Base-by-base conservation (phyloP, 495 filamentous ascomycete species). In the Hyphodiscus hymeniophilus region DNA sequence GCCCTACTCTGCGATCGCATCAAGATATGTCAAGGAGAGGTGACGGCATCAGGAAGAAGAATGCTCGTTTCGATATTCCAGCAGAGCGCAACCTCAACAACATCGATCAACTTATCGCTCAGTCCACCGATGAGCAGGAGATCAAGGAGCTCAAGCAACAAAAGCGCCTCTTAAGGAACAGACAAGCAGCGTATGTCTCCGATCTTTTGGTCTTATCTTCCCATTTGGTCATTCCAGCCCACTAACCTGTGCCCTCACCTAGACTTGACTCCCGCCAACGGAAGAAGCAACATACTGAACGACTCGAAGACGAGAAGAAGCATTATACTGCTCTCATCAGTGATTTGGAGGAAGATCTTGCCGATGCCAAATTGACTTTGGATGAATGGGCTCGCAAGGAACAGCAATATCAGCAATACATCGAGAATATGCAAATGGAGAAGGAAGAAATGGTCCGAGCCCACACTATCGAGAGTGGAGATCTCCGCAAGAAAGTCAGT, bases 131-230 rank as follows among this genome's bases (percentile, higher is more conserved):
- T 57, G 92, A 97, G 55, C 85, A 94, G 50, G 85, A 92, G 71
- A 85, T 95, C 68, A 97, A 95, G 74, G 90, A 97, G 66, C 73
- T 97, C 58, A 97, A 97, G 78, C 89, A 95, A 59, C 94, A 96
- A 65, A 99, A 99, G 74, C 80, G 92, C 16, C 72, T 99, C 43
- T 70, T 99, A 45, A 77, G 94, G 57, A 99, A 99, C 66, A 77
- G 92, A 55, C 90, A 97, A 67, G 92, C 92, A 61, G 92, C 92
- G 85, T 95, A 59, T 16, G 57, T 42, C 30, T 77, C 73, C 82
- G 23, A 33, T 44, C 45, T 48, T 47, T 35, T 48, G 38, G 42
- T 36, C 34, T 42, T 35, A 36, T 38, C 40, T 58, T 61, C 16
- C 45, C 48, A 46, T 50, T 59, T 60, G 48, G 36, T 33, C 50